Evolutionary conservation across 148 eudicot genomes (phyloP), one percentile per base, ranked within the genome.

Genomic region (Camellia sinensis): DNA sequence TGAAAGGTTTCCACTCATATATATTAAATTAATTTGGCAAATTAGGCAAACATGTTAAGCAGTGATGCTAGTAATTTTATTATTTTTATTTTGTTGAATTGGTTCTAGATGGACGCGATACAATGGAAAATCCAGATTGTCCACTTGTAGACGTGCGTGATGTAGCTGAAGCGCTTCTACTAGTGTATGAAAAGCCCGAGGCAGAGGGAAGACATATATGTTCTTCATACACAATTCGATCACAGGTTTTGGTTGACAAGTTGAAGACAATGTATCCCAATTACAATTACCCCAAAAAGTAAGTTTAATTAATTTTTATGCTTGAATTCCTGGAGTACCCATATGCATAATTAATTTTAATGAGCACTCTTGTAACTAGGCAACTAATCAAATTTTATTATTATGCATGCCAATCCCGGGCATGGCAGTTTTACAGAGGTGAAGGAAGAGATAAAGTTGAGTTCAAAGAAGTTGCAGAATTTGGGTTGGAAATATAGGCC

Each of bases 171-270:
- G 82, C 78, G 5, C 22, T 62, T 63, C 62, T 80, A 18, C 65
- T 80, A 5, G 77, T 45, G 11, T 72, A 80, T 22, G 82, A 80
- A 18, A 80, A 72, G 44, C 77, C 78, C n/a, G 77, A 63, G 48
- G 67, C 82, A 5, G 50, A 62, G 52, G 82, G 82, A 53, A 40
- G 52, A 22, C 19, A 66, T 7, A 50, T 56, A 54, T n/a, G 97
- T 83, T 76, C 88, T 3, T 62, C 93, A 46, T 88, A 89, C 83
- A 67, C 2, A 8, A 48, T 83, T 56, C 82, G 71, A 71, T n/a
- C 79, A 60, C 76, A 67, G 73, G 97, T 86, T 71, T 62, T 92
- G 82, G 97, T 92, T 73, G 90, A 87, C 67, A 76, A 44, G 10
- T 52, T 85, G 72, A 81, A 53, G 82, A 76, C 44, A 59, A n/a